Percentiles rank a stretch among this genome's conserved stretches.
phyloP scores from a whole-genome alignment of 148 eudicot genomes.

The Cornus florida region DNA sequence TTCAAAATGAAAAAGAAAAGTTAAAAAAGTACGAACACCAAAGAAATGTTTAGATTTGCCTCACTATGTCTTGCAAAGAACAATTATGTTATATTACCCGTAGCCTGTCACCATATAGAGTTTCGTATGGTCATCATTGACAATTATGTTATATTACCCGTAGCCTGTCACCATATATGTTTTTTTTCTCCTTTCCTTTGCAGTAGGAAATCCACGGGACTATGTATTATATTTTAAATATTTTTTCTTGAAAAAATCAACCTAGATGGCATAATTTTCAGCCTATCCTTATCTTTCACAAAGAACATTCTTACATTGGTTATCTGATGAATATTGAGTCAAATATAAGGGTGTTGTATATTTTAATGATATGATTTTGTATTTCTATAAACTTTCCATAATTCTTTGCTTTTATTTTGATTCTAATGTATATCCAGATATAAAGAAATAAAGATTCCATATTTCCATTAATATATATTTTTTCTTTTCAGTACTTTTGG shows the following conservation, averaged over 20 bases:
- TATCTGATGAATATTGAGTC: neutral
- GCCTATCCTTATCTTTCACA: neutral
- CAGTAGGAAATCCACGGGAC: neutral
- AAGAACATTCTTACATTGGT: neutral
- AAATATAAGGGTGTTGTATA: neutral
- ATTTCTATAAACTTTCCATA: neutral
- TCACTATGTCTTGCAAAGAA: neutral
- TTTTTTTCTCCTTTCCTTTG: too few species aligned
- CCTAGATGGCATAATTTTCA: neutral
- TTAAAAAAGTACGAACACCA: neutral
- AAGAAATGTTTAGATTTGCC: neutral
- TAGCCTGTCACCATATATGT: neutral
- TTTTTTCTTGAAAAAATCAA: neutral
- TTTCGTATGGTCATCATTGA: neutral
- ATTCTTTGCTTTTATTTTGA: neutral
- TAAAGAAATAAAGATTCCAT: neutral
- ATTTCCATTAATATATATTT: neutral
- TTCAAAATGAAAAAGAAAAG: neutral
- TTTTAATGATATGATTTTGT: neutral
- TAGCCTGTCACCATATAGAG: neutral
- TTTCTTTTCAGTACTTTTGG: neutral
- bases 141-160: neutral
- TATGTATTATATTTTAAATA: neutral
- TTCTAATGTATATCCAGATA: neutral
- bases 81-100: neutral